phyloP scores from a whole-genome alignment of 306 rosid species.

The Prunus persica region DNA sequence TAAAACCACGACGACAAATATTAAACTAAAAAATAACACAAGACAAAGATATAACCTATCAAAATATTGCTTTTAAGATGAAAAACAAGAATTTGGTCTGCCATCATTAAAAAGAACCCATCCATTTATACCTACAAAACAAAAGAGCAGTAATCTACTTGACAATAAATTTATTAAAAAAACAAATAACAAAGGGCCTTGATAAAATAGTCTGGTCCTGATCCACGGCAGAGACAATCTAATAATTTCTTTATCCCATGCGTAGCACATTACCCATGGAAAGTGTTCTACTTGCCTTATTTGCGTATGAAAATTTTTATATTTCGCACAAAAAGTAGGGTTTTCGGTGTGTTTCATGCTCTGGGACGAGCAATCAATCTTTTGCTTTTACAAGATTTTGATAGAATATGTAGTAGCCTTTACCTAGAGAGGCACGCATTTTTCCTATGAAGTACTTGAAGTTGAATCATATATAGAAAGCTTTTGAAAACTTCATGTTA shows the following conservation, averaged over 20 bases:
- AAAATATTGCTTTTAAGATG: neutral
- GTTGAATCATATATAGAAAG: neutral
- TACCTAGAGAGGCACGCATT: neutral
- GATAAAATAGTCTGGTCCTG: slow-evolving; percentile 5
- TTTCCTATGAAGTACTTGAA: no score
- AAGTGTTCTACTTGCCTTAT: slow-evolving; percentile 17
- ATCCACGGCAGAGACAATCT: slow-evolving; percentile 19
- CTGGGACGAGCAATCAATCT: neutral
- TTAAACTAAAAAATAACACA: neutral
- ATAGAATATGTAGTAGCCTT: neutral
- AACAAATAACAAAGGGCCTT: neutral
- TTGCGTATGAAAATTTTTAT: neutral
- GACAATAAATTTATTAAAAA: neutral
- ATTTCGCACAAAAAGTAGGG: neutral
- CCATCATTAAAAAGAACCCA: slow-evolving; percentile 23
- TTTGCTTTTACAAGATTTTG: neutral
- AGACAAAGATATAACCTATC: neutral
- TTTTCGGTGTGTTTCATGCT: neutral
- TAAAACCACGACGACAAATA: neutral
- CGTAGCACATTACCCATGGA: slow-evolving; percentile 6
- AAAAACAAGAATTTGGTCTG: slow-evolving; percentile 14
- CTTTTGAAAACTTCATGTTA: neutral
- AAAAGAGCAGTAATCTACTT: slow-evolving; percentile 1
- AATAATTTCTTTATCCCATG: slow-evolving; percentile 19
- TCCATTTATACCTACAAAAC: slow-evolving; percentile 1